Evolutionary conservation across 768 basidiomycete species (phyloP), one percentile per base, ranked within the genome.

Genomic region (Tylopilus subfusipes): DNA sequence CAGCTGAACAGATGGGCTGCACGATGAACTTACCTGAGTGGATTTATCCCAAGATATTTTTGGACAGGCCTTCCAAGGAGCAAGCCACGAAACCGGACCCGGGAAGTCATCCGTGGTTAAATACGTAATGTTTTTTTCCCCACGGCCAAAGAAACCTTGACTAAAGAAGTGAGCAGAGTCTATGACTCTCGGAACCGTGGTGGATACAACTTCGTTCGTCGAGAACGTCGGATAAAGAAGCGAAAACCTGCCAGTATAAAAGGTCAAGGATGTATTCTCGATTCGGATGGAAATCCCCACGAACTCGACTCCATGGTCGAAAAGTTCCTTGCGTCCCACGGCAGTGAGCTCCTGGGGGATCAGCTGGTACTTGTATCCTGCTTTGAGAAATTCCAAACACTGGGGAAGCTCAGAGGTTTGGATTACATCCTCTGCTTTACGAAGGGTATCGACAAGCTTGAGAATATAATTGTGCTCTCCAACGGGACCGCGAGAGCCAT

Each of bases 131-230:
- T 62, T 48, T 39, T 70, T 65, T 8, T 53, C 54, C 5, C 44
- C 57, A 0, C 67, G 65, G 4, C 75, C 76, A 52, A 75, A 74
- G 58, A 73, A 71, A 5, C 75, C 76, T 45, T 66, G 61, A 47
- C 65, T 59, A 53, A 77, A 78, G 68, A 72, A 76, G 57, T 70
- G 63, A 10, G 76, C 67, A 14, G 74, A 74, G 54, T 78, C 75
- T n/a, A 74, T 58, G 36, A 77, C 72, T 53, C 68, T 59, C 22
- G 22, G 57, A 2, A 57, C 39, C 0, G 33, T 19, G 12, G 60
- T 63, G 7, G 63, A 62, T 14, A 62, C 45, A 11, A 59, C 19
- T 1, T 25, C 48, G 2, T 61, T 47, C 10, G 66, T 61, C 18
- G 50, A 44, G 43, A 63, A 57, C 2, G 45, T 48, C 12, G 69